Evolutionary conservation across 2,329 filamentous ascomycete genomes (phyloP).

Genomic region (Ambrosiella cleistominuta): DNA sequence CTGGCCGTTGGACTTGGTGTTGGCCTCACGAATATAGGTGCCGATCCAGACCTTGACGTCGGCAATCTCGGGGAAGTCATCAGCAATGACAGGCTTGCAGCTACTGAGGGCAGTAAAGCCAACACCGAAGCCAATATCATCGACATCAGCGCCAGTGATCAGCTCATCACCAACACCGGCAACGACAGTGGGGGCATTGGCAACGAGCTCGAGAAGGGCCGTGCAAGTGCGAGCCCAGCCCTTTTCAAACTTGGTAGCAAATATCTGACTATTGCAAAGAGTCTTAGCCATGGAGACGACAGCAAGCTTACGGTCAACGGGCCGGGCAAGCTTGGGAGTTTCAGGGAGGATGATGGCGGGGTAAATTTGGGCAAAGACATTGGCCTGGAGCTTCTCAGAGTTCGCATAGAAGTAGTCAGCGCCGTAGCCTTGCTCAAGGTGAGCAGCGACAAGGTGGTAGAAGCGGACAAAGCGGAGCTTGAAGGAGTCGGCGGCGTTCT

Average conservation of each 20-base stretch:
- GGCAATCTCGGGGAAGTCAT: conserved; percentile 73
- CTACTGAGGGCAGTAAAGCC: conserved; percentile 90
- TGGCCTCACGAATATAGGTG: conserved; percentile 58
- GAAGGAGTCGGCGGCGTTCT: conserved; percentile 57
- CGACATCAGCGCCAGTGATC: conserved; percentile 75
- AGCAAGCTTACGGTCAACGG: conserved; percentile 80
- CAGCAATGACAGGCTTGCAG: conserved; percentile 54
- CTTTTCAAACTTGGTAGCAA: conserved; percentile 65
- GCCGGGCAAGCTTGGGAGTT: conserved; percentile 73
- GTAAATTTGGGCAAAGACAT: conserved; percentile 73
- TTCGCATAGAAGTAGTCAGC: conserved; percentile 80
- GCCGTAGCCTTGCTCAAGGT: conserved; percentile 63
- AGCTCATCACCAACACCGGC: conserved; percentile 52
- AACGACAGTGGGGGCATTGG: conserved; percentile 61
- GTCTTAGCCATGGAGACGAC: conserved; percentile 90
- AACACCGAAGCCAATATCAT: conserved; percentile 87
- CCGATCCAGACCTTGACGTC: conserved; percentile 76
- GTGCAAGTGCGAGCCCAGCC: conserved; percentile 86
- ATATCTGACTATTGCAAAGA: conserved; percentile 67
- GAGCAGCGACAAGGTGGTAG: conserved; percentile 78
- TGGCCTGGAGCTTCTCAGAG: conserved; percentile 63
- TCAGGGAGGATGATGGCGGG: conserved; percentile 71
- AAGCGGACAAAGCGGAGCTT: conserved; percentile 80
- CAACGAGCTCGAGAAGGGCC: conserved; percentile 71
- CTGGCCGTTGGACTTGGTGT: conserved; percentile 52